A percentile compares a stretch with the other conserved stretches of the same genome.
Evolutionary conservation across 2,329 filamentous ascomycete genomes (phyloP).

Genomic region (Tolypocladium guangdongense): DNA sequence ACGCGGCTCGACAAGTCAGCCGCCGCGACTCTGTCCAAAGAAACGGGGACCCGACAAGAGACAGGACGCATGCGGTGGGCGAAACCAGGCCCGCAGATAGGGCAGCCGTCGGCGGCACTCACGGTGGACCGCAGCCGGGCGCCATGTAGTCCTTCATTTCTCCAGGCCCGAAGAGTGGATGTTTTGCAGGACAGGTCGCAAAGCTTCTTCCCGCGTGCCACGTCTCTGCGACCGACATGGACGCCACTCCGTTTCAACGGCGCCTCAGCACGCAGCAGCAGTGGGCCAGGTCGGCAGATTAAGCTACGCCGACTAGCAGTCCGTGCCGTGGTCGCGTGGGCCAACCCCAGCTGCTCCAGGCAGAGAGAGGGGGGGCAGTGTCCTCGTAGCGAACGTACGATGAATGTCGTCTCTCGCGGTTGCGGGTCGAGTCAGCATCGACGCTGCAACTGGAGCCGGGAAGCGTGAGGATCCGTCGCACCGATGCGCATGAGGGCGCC

Average conservation of each 20-base stretch:
- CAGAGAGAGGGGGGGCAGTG: background rate
- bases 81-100: background rate
- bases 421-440: background rate
- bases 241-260: constrained; percentile 13
- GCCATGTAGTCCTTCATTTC: background rate
- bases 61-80: background rate
- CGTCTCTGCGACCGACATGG: constrained; percentile 10
- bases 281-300: constrained; percentile 6
- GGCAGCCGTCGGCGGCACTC: background rate
- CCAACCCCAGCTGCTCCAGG: background rate
- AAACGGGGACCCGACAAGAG: background rate
- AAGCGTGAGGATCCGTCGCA: background rate
- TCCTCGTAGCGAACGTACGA: background rate
- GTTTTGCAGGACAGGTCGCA: constrained; percentile 2
- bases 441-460: background rate
- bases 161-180: background rate
- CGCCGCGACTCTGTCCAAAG: background rate
- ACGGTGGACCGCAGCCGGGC: background rate
- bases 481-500: background rate
- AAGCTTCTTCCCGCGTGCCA: background rate
- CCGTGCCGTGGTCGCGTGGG: background rate
- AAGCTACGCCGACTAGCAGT: background rate
- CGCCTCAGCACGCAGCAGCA: constrained; percentile 1
- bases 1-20: background rate
- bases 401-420: background rate